A percentile compares a stretch with the other conserved stretches of the same genome.
phyloP scores from a whole-genome alignment of 2,329 filamentous ascomycete species.

The Myriosclerotinia curreyana region DNA sequence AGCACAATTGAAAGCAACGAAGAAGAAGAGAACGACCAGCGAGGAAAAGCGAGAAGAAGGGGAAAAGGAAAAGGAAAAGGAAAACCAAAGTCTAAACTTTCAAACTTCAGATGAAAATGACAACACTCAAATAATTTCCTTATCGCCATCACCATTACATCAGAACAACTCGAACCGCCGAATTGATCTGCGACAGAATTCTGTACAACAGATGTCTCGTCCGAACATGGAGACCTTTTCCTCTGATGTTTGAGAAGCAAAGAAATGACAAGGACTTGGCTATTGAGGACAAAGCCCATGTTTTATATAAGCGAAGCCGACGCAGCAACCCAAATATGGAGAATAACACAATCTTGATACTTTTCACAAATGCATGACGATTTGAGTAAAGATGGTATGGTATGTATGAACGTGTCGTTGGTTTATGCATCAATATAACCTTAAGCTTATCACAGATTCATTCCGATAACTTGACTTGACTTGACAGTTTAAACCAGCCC shows the following conservation, averaged over 20 bases:
- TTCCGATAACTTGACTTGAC: neutral
- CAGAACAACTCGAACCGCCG: neutral
- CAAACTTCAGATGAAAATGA: neutral
- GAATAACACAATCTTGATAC: too few relatives aligned
- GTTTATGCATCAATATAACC: neutral
- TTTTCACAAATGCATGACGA: too few relatives aligned
- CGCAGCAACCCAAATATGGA: too few relatives aligned
- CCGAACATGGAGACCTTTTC: neutral
- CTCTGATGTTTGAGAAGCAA: slow-evolving; percentile 5
- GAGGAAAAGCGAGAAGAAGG: neutral
- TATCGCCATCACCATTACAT: neutral
- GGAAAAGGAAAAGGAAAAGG: neutral
- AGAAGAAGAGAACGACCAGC: neutral
- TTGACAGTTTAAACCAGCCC: slow-evolving; percentile 2
- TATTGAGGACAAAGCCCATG: neutral
- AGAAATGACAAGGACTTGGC: neutral
- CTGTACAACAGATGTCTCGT: neutral
- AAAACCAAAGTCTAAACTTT: neutral
- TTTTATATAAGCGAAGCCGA: too few relatives aligned
- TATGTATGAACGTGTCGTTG: neutral
- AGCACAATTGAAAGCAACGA: neutral
- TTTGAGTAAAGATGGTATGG: too few relatives aligned
- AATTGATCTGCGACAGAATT: neutral
- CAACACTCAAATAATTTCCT: neutral
- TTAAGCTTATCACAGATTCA: neutral